A percentile compares a stretch with the other conserved stretches of the same genome.
Evolutionary conservation across 169 alveolate species (phyloP).

Genomic region (Plasmodium cynomolgi): DNA sequence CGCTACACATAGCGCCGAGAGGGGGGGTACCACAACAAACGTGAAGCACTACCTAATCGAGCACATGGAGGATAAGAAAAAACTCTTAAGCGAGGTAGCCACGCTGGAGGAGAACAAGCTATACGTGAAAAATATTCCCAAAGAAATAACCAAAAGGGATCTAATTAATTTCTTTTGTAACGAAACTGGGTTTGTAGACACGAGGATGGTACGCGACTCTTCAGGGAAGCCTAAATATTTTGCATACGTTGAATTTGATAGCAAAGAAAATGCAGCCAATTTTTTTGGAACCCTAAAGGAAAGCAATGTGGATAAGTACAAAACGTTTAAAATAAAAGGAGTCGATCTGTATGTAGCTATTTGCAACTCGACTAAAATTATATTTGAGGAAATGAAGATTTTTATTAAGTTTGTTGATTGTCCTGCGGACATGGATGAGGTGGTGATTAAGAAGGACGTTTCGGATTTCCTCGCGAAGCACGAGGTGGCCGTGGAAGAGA

Average conservation of each 20-base stretch:
- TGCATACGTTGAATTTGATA: conserved; percentile 80
- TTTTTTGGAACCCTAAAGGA: conserved; percentile 47
- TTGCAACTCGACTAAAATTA: conserved; percentile 78
- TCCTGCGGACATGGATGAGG: conserved; percentile 53
- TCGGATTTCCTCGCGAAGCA: conserved; percentile 60
- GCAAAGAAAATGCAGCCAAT: conserved; percentile 65
- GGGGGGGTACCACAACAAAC: background rate
- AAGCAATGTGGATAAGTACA: conserved; percentile 31
- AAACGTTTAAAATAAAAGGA: conserved; percentile 2
- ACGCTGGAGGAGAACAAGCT: conserved; percentile 46
- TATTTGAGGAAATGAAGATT: conserved; percentile 81
- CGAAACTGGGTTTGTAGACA: conserved; percentile 29
- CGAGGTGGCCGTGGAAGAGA: conserved; percentile 47
- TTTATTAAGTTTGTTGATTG: conserved; percentile 76
- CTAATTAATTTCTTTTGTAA: conserved; percentile 11
- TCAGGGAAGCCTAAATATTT: conserved; percentile 15
- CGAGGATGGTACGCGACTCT: conserved; percentile 11
- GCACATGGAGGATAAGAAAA: background rate
- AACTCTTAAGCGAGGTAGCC: conserved; percentile 2
- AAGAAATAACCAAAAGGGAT: conserved; percentile 29
- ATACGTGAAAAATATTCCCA: conserved; percentile 33
- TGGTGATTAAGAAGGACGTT: conserved; percentile 42
- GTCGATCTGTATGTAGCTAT: conserved; percentile 11
- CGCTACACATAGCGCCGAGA: background rate
- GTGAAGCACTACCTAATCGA: conserved; percentile 25